Evolutionary conservation across 305 asterid genomes (phyloP).

Genomic region (Salvia sclarea): DNA sequence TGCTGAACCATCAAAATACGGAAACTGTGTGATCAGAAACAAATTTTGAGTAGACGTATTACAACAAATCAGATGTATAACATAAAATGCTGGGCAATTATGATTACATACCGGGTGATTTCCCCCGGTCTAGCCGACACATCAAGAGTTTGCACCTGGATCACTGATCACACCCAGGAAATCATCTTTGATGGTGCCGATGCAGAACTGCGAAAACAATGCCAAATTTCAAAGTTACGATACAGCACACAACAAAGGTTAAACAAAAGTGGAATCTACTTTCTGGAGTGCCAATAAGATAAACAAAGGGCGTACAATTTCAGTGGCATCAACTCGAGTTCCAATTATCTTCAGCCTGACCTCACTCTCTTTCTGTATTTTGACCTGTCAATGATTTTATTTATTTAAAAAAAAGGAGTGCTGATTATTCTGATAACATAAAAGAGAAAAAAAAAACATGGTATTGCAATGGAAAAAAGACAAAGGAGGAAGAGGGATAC

Average conservation of each 20-base stretch:
- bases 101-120: no score
- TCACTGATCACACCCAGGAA: slow-evolving; percentile 78
- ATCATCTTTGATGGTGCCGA: slow-evolving; percentile 83
- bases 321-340: slow-evolving; percentile 93
- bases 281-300: background rate
- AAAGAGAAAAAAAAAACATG: background rate
- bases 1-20: no score
- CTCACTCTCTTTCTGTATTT: slow-evolving; percentile 91
- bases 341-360: slow-evolving; percentile 93
- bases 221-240: background rate
- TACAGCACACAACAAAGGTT: background rate
- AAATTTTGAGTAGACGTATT: no score
- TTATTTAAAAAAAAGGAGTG: background rate
- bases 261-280: background rate
- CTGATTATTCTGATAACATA: background rate
- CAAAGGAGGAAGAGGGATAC: slow-evolving; percentile 28
- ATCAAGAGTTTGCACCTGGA: slow-evolving; percentile 59
- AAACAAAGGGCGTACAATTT: slow-evolving; percentile 58
- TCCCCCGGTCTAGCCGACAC: background rate
- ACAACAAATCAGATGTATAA: no score
- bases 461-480: background rate
- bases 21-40: no score
- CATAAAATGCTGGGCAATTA: no score
- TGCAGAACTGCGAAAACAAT: slow-evolving; percentile 64
- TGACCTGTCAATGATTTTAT: slow-evolving; percentile 53